phyloP scores from a whole-genome alignment of 306 rosid species.

The Prunus armeniaca region DNA sequence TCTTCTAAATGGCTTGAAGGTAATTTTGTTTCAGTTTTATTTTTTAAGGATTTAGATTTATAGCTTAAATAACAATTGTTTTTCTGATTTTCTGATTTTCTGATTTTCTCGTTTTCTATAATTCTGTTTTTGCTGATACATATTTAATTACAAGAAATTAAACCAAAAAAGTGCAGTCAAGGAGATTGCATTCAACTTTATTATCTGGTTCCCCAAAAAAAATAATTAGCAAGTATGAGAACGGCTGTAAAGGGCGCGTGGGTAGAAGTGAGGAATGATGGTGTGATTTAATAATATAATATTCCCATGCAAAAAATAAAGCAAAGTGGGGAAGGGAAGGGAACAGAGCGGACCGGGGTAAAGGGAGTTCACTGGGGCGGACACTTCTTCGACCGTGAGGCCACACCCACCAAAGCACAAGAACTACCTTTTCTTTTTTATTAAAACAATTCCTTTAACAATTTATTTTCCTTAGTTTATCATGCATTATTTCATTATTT shows the following conservation, averaged over 20 bases:
- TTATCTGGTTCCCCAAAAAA: no score
- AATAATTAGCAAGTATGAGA: not conserved
- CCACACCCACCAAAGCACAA: slow-evolving; percentile 25
- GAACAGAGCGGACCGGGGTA: slow-evolving; percentile 43
- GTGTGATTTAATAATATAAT: not conserved
- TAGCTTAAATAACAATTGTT: not conserved
- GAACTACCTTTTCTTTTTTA: slow-evolving; percentile 24
- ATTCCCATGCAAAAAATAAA: slow-evolving; percentile 23
- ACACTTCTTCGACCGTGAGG: slow-evolving; percentile 12
- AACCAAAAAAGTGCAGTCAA: no score
- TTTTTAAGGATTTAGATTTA: not conserved
- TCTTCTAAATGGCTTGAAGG: not conserved
- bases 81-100: not conserved
- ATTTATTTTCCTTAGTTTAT: slow-evolving; percentile 33
- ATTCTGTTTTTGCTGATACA: not conserved
- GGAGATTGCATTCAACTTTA: no score
- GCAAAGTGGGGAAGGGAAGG: slow-evolving; percentile 22
- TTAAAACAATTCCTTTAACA: not conserved
- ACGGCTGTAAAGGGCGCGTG: slow-evolving; percentile 9
- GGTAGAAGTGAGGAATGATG: not conserved
- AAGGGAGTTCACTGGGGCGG: slow-evolving; percentile 52
- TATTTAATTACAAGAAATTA: no score
- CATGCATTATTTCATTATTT: slow-evolving; percentile 18
- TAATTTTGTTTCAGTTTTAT: not conserved
- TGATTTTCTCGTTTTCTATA: not conserved